A percentile compares a stretch with the other conserved stretches of the same genome.
Evolutionary conservation across 2,329 filamentous ascomycete species (phyloP).

Genomic region (Pyrenophora teres): DNA sequence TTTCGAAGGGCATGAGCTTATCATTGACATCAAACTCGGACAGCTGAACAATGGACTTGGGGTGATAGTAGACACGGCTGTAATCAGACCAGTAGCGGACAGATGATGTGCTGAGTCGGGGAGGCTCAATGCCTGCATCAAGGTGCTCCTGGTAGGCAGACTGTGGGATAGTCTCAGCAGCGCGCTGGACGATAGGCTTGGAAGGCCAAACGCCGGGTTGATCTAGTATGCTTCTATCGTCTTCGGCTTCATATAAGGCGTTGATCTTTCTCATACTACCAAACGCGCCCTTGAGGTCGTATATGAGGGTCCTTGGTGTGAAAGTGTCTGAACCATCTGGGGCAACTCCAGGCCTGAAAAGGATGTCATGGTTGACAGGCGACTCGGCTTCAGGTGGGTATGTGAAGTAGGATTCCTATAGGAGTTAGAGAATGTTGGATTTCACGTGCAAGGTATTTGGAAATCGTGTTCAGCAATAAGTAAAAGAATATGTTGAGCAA

Average conservation of each 20-base stretch:
- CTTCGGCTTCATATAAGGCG: constrained; percentile 74
- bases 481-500: background rate
- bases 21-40: constrained; percentile 82
- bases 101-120: constrained; percentile 67
- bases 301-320: constrained; percentile 87
- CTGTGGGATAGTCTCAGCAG: constrained; percentile 63
- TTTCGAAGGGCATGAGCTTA: constrained; percentile 78
- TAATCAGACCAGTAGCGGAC: constrained; percentile 99
- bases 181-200: constrained; percentile 65
- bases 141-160: constrained; percentile 80
- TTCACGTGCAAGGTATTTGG: background rate
- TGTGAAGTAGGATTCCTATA: constrained; percentile 94
- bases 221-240: constrained; percentile 40
- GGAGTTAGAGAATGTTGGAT: background rate
- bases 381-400: constrained; percentile 70
- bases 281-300: constrained; percentile 93
- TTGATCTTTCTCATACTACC: constrained; percentile 87
- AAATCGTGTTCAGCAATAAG: background rate
- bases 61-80: constrained; percentile 89
- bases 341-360: constrained; percentile 83
- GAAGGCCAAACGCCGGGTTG: constrained; percentile 41
- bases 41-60: constrained; percentile 82
- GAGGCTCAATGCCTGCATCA: constrained; percentile 68
- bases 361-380: constrained; percentile 79
- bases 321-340: constrained; percentile 88